Base-by-base conservation (phyloP, 176 grass and related monocot genomes). In the Luzula sylvatica region DNA sequence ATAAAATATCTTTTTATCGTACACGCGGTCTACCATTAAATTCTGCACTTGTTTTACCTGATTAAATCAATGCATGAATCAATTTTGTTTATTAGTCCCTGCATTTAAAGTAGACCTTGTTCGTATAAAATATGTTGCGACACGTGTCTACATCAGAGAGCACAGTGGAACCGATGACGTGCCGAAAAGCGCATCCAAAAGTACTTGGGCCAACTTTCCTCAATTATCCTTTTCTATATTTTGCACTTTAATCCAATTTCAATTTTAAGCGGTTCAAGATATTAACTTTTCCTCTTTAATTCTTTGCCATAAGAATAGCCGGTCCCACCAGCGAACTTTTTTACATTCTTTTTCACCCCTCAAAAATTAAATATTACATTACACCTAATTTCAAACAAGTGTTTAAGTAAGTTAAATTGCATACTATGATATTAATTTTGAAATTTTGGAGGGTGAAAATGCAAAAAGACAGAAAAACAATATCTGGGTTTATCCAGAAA, bases 171-270 rank as follows among this genome's bases (percentile, higher is more conserved):
- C 1, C 35, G 15, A 3, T 28, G 42, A 63, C 58, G 58, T 63
- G 58, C 46, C 23, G 15, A 29, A 62, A 30, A 29, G 11, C 50
- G 26, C 50, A 53, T 35, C 20, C 29, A 15, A 66, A 69, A 64
- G 72, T 53, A 38, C 20, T 11, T 11, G 15, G 20, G 21, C 22
- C 11, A 9, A 18, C 4, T 1, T 3, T 38, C 63, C 16, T 68
- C 50, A 29, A 21, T 52, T 26, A 11, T 15, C 26, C 26, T 54
- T 5, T 44, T 48, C 16, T 15, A 20, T 18, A 21, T 17, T 11
- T 22, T 19, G 25, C 63, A 39, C 71, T 67, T 67, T 75, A 55
- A 60, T 23, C 69, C 52, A 8, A 14, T 18, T 58, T 38, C 1
- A 2, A 57, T 6, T 67, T 58, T 75, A 47, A 24, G 38, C 13